A percentile compares a stretch with the other conserved stretches of the same genome.
Conservation (phyloP, 257 asterid species). For the Parsonsia alboflavescens region DNA sequence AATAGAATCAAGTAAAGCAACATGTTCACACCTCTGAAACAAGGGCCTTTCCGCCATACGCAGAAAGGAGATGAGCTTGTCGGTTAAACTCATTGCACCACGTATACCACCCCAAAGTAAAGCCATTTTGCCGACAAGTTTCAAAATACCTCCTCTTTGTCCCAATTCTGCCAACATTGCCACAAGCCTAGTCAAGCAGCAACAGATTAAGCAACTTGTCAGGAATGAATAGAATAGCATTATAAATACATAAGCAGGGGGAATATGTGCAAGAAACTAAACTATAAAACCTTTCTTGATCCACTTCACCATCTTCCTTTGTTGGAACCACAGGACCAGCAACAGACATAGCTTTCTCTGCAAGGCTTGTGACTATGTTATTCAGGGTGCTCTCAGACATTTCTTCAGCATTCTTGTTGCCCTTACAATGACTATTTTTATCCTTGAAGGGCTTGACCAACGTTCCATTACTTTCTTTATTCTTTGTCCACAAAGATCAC, state of each 20-base stretch:
- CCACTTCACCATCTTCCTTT: conserved; percentile 81
- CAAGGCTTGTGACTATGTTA: conserved; percentile 68
- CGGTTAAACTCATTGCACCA: conserved; percentile 89
- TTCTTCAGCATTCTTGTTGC: conserved; percentile 33
- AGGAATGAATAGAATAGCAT: conserved; percentile 15
- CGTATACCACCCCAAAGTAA: conserved; percentile 98
- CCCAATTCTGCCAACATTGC: conserved; percentile 84
- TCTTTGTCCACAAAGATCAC: conserved; percentile 40
- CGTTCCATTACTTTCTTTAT: conserved; percentile 31
- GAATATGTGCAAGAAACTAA: conserved; percentile 2
- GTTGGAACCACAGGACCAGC: conserved; percentile 93
- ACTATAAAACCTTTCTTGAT: conserved; percentile 73
- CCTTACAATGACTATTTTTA: conserved; percentile 25
- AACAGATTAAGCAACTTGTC: conserved; percentile 25
- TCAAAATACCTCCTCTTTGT: conserved; percentile 84
- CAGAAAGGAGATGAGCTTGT: conserved; percentile 79
- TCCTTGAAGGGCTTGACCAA: conserved; percentile 35
- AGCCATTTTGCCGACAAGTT: conserved; percentile 72
- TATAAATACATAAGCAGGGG: neutral
- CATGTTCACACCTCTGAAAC: conserved; percentile 56
- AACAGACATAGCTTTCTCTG: conserved; percentile 96
- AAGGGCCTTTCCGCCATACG: conserved; percentile 81
- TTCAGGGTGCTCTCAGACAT: conserved; percentile 37
- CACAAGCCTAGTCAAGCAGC: conserved; percentile 54
- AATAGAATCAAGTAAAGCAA: conserved; percentile 12